These are phyloP conservation scores for Linnemannia exigua DNA, from an alignment of 192 early-diverging fungal genomes.

Conservation along the genomic window DNA sequence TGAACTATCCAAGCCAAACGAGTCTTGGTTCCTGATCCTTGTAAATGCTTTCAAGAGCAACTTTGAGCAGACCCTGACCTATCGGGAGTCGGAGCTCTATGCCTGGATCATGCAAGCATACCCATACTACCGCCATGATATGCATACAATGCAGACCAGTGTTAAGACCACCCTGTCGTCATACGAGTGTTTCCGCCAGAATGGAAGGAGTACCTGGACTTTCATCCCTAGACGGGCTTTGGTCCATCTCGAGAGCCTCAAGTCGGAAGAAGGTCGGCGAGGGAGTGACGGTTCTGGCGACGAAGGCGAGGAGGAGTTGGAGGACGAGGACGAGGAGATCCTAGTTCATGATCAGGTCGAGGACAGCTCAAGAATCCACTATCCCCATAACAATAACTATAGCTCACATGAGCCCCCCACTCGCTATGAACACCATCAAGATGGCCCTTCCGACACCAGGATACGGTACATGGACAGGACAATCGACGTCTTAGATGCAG, in stretches of 20 bases:
- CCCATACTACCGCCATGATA: conserved; percentile 57
- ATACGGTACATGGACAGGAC: conserved; percentile 50
- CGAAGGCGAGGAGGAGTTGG: conserved; percentile 36
- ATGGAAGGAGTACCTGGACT: conserved; percentile 52
- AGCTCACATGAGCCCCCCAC: conserved; percentile 6
- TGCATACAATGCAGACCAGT: conserved; percentile 55
- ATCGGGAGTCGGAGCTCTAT: conserved; percentile 57
- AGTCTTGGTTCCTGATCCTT: conserved; percentile 59
- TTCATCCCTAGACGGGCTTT: conserved; percentile 45
- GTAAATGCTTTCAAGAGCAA: conserved; percentile 61
- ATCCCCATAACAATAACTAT: conserved; percentile 10
- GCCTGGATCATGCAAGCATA: conserved; percentile 59
- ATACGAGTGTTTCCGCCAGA: conserved; percentile 57
- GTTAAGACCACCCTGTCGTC: conserved; percentile 55
- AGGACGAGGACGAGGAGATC: conserved; percentile 36
- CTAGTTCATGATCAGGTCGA: conserved; percentile 22
- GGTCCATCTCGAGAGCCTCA: conserved; percentile 48
- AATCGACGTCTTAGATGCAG: conserved; percentile 30
- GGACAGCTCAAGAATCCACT: background rate
- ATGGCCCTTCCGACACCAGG: conserved; percentile 30
- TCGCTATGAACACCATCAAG: conserved; percentile 7
- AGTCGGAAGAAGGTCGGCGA: conserved; percentile 37
- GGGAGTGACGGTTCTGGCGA: conserved; percentile 25
- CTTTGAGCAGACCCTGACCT: conserved; percentile 61
- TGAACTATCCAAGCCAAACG: conserved; percentile 51